Evolutionary conservation across 108 stramenopile species (phyloP), one percentile per base, ranked within the genome.

Genomic region (Nannochloropsis salina): DNA sequence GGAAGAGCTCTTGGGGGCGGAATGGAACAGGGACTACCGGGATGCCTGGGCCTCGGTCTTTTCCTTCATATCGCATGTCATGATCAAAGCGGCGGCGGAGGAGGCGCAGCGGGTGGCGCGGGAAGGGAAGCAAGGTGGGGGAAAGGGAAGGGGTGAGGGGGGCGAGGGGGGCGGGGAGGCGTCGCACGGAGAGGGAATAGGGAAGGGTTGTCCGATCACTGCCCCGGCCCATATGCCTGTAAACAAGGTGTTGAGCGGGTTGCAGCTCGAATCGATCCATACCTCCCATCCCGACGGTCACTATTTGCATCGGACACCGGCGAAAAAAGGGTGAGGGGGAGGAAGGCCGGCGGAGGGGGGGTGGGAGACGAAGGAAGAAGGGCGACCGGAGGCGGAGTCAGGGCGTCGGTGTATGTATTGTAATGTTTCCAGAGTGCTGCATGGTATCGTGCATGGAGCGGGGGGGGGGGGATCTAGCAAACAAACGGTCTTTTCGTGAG

Each of bases 191-290:
- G 47, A 12, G 12, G 61, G 61, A 74, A n/a, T 15, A 74, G 61
- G 61, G 15, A 20, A 15, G 1, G 61, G 61, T 15, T 74, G 61
- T 74, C 61, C 61, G n/a, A 20, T 74, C 61, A n/a, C 61, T 15
- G 61, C 61, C 20, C 2, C 61, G n/a, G 4, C 61, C 20, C 61
- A n/a, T 15, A 4, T 74, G 2, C 61, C 61, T 20, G 61, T 74
- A 2, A 74, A 74, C n/a, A 74, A 74, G 61, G 61, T 74, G n/a
- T 74, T 74, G 61, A 74, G 61, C n/a, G 61, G 61, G 61, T 74
- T 74, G 61, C 61, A 74, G 61, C 61, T 74, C n/a, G 61, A 74
- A 15, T 15, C 61, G 61, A 20, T 74, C 61, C 15, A 74, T 5
- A 74, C 15, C 61, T 2, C n/a, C 5, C 20, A 74, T 15, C 15